Base-by-base conservation (phyloP, 305 asterid species). In the Fraxinus albicans region DNA sequence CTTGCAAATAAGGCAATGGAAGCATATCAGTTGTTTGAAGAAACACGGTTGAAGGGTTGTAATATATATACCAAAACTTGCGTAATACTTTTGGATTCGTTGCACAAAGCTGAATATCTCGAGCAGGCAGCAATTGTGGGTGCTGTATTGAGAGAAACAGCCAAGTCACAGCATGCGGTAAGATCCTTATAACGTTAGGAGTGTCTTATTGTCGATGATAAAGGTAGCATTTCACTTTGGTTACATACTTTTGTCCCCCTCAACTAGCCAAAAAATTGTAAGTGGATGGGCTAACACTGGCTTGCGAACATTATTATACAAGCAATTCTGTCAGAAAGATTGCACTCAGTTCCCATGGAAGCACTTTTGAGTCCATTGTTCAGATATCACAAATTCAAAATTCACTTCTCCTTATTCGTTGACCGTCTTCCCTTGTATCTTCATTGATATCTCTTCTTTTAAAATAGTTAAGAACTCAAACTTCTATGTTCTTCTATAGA, bases 121-220 rank as follows among this genome's bases (percentile, higher is more conserved):
- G 98, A 94, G 87, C 95, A 95, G 88, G 99, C 99, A 40, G 99
- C 93, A 9, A 89, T 96, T 9, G 98, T 96, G 81, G 98, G 98
- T 53, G 98, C 98, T 79, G 91, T 96, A 53, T 86, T 96, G 85
- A 91, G 93, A 86, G 98, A 94, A 85, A 91, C 92, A 2, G 99
- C 98, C 25, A 94, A 91, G 88, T 86, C 99, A 7, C 96, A 91
- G 88, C 99, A 94, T 89, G 98, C 98, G 84, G 84, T 92, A n/a
- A 89, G 93, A 84, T 91, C 93, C 23, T 89, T 90, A 85, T 94
- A 80, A 84, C 80, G 27, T 38, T 73, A 10, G 79, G 29, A 36
- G 50, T 10, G 9, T 13, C 31, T 72, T 55, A 3, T 55, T 73
- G 21, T 34, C 8, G 13, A 15, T 6, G 19, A 42, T 44, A 19